Conservation (phyloP, 2,329 filamentous ascomycete species). For the Xylariaceae sp. region DNA sequence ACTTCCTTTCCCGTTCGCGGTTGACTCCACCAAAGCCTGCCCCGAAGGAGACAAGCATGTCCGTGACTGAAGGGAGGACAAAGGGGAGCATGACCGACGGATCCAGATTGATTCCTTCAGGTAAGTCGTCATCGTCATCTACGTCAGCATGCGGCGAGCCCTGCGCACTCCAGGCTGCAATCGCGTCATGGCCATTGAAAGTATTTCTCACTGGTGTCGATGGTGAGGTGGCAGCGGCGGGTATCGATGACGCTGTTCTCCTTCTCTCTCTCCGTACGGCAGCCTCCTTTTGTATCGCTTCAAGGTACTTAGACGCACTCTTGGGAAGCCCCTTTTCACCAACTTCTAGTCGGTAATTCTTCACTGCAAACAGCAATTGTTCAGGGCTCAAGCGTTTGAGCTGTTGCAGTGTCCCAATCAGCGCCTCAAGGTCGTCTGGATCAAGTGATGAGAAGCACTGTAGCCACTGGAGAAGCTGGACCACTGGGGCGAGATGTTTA, state of each 20-base stretch:
- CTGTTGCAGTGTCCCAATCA: constrained; percentile 85
- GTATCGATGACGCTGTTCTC: constrained; percentile 41
- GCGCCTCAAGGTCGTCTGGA: constrained; percentile 76
- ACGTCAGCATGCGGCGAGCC: constrained; percentile 39
- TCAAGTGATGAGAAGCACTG: constrained; percentile 94
- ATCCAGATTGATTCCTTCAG: constrained; percentile 74
- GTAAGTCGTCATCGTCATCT: constrained; percentile 64
- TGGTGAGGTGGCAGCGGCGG: constrained; percentile 29
- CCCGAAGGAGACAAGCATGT: constrained; percentile 94
- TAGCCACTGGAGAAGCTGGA: constrained; percentile 93
- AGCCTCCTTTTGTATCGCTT: constrained; percentile 71
- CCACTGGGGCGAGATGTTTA: constrained; percentile 79
- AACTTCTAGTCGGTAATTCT: constrained; percentile 90
- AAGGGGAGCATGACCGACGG: constrained; percentile 92
- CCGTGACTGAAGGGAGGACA: constrained; percentile 88
- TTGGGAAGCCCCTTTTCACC: constrained; percentile 90
- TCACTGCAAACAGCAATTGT: constrained; percentile 85
- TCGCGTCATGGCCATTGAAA: constrained; percentile 41
- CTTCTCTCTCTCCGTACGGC: constrained; percentile 54
- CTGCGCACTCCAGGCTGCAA: constrained; percentile 39
- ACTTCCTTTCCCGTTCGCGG: constrained; percentile 85
- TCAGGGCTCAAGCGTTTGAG: constrained; percentile 77
- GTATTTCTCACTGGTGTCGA: constrained; percentile 35
- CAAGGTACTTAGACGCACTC: constrained; percentile 79
- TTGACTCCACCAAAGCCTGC: constrained; percentile 92